phyloP scores from a whole-genome alignment of 192 early-diverging fungal species.

The Diversispora epigaea region DNA sequence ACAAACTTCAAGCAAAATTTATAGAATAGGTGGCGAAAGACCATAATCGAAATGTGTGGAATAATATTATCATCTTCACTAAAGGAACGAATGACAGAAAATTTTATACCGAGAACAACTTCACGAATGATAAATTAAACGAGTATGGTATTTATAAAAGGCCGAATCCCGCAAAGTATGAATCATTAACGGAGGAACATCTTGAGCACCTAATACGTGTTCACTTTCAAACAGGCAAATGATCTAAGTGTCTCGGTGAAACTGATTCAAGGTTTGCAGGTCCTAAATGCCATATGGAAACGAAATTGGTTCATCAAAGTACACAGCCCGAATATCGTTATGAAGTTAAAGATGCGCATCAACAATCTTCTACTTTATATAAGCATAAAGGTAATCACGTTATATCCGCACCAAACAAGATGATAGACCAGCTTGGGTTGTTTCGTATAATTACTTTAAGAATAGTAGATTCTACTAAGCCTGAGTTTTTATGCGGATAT shows the following conservation, averaged over 20 bases:
- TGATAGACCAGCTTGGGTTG: no score
- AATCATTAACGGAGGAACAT: slow-evolving; percentile 8
- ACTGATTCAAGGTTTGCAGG: slow-evolving; percentile 10
- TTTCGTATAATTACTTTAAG: no score
- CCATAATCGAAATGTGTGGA: slow-evolving; percentile 21
- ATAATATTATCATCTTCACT: slow-evolving; percentile 25
- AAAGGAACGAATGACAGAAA: not conserved
- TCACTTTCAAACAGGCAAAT: not conserved
- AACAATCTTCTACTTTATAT: no score
- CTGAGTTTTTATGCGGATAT: no score
- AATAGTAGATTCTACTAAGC: no score
- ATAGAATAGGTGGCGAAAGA: slow-evolving; percentile 7
- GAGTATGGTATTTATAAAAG: not conserved
- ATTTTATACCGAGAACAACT: no score
- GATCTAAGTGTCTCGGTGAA: not conserved
- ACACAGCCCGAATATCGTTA: no score
- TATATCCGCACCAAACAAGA: no score
- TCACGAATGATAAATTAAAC: slow-evolving; percentile 15
- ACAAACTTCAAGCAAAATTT: no score
- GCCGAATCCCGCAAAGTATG: slow-evolving; percentile 15
- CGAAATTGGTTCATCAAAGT: not conserved
- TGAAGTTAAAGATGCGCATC: no score
- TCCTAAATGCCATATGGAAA: slow-evolving; percentile 13
- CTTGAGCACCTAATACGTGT: not conserved
- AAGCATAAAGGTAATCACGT: no score